Percentiles rank a stretch among this genome's conserved stretches.
phyloP scores from a whole-genome alignment of 2,329 filamentous ascomycete genomes.

The Rutstroemia sp. region DNA sequence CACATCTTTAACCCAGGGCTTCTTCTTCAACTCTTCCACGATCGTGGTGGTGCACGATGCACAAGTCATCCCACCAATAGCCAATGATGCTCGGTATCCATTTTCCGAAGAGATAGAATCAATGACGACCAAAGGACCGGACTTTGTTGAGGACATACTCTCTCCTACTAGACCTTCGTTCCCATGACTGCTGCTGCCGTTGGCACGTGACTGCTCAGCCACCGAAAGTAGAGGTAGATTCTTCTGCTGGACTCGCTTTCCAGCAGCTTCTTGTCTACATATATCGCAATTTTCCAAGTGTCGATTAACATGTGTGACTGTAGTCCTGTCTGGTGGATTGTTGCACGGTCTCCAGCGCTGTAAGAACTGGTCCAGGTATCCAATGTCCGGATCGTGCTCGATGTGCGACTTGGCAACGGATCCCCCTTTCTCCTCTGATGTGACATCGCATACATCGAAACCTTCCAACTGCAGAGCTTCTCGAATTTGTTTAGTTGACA shows the following conservation, averaged over 20 bases:
- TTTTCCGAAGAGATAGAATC: constrained; percentile 27
- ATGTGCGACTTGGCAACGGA: constrained; percentile 4
- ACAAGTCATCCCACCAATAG: constrained; percentile 51
- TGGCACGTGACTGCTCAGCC: not conserved
- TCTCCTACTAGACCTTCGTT: not conserved
- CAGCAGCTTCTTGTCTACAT: constrained; percentile 35
- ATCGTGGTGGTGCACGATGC: constrained; percentile 44
- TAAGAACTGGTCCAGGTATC: constrained; percentile 25
- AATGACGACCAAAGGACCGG: constrained; percentile 28
- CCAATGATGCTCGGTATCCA: constrained; percentile 43
- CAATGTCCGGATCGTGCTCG: constrained; percentile 16
- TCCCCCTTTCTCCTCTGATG: constrained; percentile 10
- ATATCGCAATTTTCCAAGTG: constrained; percentile 43
- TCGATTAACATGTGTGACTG: constrained; percentile 17
- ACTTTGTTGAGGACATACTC: not conserved
- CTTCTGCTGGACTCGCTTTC: constrained; percentile 13
- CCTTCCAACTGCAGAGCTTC: constrained; percentile 47
- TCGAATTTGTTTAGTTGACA: constrained; percentile 37
- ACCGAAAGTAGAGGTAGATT: not conserved
- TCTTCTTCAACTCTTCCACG: constrained; percentile 38
- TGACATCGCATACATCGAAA: constrained; percentile 45
- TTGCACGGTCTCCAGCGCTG: constrained; percentile 20
- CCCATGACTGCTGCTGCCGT: not conserved
- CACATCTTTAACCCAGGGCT: constrained; percentile 41
- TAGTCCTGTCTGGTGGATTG: not conserved